Percentiles rank a stretch among this genome's conserved stretches.
These are phyloP conservation scores for Pythium utonaiense DNA, from an alignment of 352 stramenopile genomes.

Conservation along the genomic window DNA sequence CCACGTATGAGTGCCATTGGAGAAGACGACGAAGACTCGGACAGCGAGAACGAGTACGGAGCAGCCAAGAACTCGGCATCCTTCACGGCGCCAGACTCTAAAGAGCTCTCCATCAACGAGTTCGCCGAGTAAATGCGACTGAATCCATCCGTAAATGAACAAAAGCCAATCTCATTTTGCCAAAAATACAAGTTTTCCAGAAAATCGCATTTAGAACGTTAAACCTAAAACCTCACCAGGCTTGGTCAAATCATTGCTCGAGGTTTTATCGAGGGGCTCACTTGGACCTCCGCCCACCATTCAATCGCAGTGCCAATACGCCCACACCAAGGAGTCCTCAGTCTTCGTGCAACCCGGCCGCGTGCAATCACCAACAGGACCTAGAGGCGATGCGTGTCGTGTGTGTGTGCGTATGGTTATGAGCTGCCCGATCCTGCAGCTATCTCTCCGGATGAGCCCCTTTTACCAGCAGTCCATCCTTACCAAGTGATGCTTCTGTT, in stretches of 20 bases:
- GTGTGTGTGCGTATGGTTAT: neutral
- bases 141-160: neutral
- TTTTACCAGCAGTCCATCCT: conserved; percentile 69
- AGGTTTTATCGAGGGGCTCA: neutral
- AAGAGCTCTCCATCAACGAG: conserved; percentile 68
- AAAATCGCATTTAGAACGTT: conserved; percentile 2
- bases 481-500: conserved; percentile 56
- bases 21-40: conserved; percentile 25
- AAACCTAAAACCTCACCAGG: conserved; percentile 5
- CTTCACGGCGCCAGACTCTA: conserved; percentile 49
- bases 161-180: neutral
- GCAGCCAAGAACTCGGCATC: conserved; percentile 10
- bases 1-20: conserved; percentile 17
- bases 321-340: neutral
- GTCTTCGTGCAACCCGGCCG: no score
- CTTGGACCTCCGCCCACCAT: neutral
- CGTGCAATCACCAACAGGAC: no score
- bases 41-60: conserved; percentile 26
- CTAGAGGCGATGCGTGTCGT: neutral
- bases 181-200: neutral
- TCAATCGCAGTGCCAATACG: neutral
- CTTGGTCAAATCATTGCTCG: neutral
- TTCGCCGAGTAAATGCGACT: conserved; percentile 56
- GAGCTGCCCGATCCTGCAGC: no score
- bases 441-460: conserved; percentile 19